Conservation (phyloP, 2,329 filamentous ascomycete genomes). For the Thelonectria rubi region DNA sequence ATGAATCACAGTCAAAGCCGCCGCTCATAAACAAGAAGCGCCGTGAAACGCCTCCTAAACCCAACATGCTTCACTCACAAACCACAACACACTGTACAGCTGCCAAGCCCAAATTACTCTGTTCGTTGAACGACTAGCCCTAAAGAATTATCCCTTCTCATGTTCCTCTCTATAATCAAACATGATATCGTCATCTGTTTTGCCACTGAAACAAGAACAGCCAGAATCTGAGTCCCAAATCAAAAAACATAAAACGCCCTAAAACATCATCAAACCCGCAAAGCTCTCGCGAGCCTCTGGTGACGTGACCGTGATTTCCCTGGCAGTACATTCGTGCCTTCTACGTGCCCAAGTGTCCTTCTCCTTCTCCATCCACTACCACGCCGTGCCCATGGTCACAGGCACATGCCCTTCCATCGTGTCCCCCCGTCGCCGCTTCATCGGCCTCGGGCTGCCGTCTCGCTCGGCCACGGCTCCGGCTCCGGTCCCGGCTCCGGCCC, state of each 20-base stretch:
- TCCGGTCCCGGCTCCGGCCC: conserved; percentile 26
- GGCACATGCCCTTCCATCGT: conserved; percentile 46
- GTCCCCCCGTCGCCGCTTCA: conserved; percentile 50
- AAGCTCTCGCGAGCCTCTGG: too few relatives aligned
- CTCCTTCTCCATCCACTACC: conserved; percentile 34
- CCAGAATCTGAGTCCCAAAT: too few relatives aligned
- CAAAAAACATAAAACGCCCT: neutral
- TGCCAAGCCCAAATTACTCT: neutral
- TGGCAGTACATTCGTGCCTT: too few relatives aligned
- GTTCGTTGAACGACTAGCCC: neutral
- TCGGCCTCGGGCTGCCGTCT: conserved; percentile 48
- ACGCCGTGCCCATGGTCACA: conserved; percentile 44
- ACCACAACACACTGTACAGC: neutral
- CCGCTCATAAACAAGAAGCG: neutral
- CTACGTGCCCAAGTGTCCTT: neutral
- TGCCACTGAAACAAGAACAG: neutral
- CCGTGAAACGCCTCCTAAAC: too few relatives aligned
- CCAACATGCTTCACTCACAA: neutral
- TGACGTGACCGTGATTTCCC: too few relatives aligned
- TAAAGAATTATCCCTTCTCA: neutral
- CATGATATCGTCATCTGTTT: neutral
- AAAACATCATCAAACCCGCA: neutral
- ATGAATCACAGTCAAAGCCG: too few relatives aligned
- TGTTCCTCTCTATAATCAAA: neutral
- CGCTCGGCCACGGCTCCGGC: conserved; percentile 40